phyloP scores from a whole-genome alignment of 1,139 yeast species.

The Meyerozyma smithsonii region DNA sequence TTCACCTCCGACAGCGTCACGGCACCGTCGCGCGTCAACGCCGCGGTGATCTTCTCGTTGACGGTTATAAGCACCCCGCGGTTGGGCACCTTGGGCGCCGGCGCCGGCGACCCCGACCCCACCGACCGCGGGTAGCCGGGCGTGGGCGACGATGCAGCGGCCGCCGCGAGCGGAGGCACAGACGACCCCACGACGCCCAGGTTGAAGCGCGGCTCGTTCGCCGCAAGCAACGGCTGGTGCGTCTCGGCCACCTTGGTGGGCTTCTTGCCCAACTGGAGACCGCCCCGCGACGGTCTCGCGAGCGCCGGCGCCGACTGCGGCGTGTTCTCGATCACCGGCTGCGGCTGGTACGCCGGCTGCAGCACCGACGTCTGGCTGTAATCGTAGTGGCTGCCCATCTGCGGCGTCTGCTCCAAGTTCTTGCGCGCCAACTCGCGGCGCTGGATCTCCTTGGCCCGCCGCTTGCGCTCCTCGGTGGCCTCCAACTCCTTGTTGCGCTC shows the following conservation, averaged over 20 bases:
- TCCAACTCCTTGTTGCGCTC: constrained; percentile 96
- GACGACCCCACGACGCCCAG: background rate
- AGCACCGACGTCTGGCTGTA: constrained; percentile 22
- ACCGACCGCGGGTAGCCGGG: constrained; percentile 10
- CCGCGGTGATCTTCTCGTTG: constrained; percentile 74
- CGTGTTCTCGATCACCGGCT: constrained; percentile 21
- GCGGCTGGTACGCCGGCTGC: constrained; percentile 35
- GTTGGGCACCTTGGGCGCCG: constrained; percentile 42
- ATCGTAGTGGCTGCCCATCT: constrained; percentile 14
- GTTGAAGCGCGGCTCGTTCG: constrained; percentile 8
- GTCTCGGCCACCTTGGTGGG: constrained; percentile 29
- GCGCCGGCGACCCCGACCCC: constrained; percentile 20
- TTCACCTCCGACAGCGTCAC: constrained; percentile 71
- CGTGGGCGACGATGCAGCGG: constrained; percentile 7
- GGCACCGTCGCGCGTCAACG: constrained; percentile 80
- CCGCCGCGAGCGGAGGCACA: background rate
- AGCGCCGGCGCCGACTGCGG: constrained; percentile 7
- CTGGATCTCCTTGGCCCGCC: constrained; percentile 92
- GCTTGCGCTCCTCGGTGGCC: constrained; percentile 95
- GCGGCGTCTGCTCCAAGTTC: constrained; percentile 30
- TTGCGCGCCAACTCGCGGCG: constrained; percentile 76
- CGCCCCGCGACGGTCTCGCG: constrained; percentile 36
- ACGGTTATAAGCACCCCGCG: constrained; percentile 77
- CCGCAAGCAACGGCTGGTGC: constrained; percentile 41
- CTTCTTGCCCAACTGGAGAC: constrained; percentile 79